Evolutionary conservation across 1,284 basidiomycete species (phyloP), one percentile per base, ranked within the genome.

Genomic region (Malassezia sp.): DNA sequence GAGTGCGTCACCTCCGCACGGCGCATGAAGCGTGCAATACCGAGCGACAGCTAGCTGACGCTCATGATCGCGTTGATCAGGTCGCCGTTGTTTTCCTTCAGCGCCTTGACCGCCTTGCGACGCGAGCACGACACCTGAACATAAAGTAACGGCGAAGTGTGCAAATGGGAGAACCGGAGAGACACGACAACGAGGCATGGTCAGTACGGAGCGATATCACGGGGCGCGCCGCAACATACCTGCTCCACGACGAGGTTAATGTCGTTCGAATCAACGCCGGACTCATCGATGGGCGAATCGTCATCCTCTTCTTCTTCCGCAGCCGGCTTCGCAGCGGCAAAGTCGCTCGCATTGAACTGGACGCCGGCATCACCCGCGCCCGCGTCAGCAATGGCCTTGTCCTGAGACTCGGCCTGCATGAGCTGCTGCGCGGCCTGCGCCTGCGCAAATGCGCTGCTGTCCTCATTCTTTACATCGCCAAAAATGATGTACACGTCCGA

Each of bases 401-500:
- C 83, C 56, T 71, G 63, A 14, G 63, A 63, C 55, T 63, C 57
- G 42, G 62, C 63, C 46, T 77, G 76, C 34, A 81, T 79, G 61
- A 87, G 77, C 70, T 88, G 86, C 71, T 89, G 86, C 42, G 84
- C 82, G 53, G 85, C 83, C 50, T 79, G 79, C 50, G 89, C 73
- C 72, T 87, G 85, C 50, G 84, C 83, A 61, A 84, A 80, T 38
- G 81, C 79, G 73, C 82, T 83, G 78, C 85, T 85, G 73, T 95
- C 89, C 75, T 95, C 89, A 60, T 86, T 80, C 83, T 85, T 93
- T 60, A 88, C 89, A 77, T 97, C 91, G 61, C 91, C 91, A 64
- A 96, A 97, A 57, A 97, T 88, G 71, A 97, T 88, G 79, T 97
- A 96, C 74, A 84, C 87, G 74, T 97, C 93, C 67, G 86, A 89